phyloP scores from a whole-genome alignment of 345 rosid genomes.

The Populus ilicifolia region DNA sequence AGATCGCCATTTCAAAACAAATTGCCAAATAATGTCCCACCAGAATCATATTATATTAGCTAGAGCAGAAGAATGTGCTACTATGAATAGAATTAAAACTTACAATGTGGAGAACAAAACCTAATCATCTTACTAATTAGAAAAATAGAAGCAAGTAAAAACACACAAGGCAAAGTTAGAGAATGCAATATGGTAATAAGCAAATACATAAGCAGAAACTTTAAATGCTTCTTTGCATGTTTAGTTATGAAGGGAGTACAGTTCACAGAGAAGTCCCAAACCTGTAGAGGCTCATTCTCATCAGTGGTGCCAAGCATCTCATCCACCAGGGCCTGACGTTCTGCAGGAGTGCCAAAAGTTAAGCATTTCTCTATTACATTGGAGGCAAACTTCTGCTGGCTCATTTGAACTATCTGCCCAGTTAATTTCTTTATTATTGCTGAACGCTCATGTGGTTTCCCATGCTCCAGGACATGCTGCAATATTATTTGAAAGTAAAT shows the following conservation, averaged over 20 bases:
- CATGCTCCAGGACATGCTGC: constrained; percentile 97
- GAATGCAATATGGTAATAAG: neutral
- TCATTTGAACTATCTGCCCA: constrained; percentile 91
- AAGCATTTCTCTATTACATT: constrained; percentile 92
- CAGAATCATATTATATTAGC: neutral
- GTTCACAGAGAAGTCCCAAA: constrained; percentile 17
- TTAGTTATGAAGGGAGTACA: neutral
- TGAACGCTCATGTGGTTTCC: constrained; percentile 81
- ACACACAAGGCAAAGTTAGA: neutral
- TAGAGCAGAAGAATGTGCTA: neutral
- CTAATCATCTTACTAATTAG: neutral
- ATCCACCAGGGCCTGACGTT: constrained; percentile 68
- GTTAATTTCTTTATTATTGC: constrained; percentile 65
- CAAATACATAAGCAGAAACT: neutral
- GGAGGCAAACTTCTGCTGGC: constrained; percentile 99
- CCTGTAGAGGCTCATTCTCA: constrained; percentile 99
- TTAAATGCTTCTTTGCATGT: neutral
- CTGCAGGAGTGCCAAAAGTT: constrained; percentile 68
- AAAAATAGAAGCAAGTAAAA: neutral
- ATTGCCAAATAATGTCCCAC: neutral
- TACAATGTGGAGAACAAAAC: neutral
- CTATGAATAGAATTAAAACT: neutral
- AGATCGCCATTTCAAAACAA: neutral
- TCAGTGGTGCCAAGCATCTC: constrained; percentile 99
- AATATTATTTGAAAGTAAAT: constrained; percentile 2